Base-by-base conservation (phyloP, 345 rosid species). In the Heritiera fomes region DNA sequence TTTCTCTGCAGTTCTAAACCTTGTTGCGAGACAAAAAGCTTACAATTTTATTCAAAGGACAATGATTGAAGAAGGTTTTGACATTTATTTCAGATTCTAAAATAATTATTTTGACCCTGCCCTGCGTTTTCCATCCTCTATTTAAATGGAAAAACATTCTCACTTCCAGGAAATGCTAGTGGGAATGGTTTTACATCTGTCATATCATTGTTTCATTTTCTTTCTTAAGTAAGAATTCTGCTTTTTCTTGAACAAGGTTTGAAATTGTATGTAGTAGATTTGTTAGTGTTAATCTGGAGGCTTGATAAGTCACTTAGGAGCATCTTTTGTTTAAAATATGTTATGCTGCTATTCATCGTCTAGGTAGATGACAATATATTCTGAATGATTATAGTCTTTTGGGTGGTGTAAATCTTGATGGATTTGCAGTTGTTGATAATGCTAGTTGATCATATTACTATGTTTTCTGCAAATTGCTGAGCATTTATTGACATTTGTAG, bases 291-390 rank as follows among this genome's bases (percentile, higher is more conserved):
- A 15, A 15, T 28, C 38, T 45, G 46, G 60, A 34, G 46, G 59
- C 76, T 9, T 47, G 38, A 28, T 12, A 47, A 12, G 40, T 53
- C 47, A 7, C 8, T 52, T 4, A 15, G 43, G 76, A 40, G 1
- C 34, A 55, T 73, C 34, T 30, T 73, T 73, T 40, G 20, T 73
- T 40, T 55, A 73, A 55, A 73, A 13, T 55, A 58, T 10, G 10
- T 20, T 55, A 40, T 56, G 17, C 65, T 73, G 50, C 2, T 55
- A 73, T 73, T 20, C 7, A 18, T 20, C 6, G 38, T 18, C 52
- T 73, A 18, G 38, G 52, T 56, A n/a, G 65, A 41, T 38, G 17
- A 58, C 30, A 38, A 9, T 14, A 53, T 73, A 72, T 52, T 68
- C 20, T 14, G 23, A 47, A 14, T 58, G n/a, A 70, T 70, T 38